Base-by-base conservation (phyloP, 169 alveolate genomes). In the Besnoitia besnoiti region DNA sequence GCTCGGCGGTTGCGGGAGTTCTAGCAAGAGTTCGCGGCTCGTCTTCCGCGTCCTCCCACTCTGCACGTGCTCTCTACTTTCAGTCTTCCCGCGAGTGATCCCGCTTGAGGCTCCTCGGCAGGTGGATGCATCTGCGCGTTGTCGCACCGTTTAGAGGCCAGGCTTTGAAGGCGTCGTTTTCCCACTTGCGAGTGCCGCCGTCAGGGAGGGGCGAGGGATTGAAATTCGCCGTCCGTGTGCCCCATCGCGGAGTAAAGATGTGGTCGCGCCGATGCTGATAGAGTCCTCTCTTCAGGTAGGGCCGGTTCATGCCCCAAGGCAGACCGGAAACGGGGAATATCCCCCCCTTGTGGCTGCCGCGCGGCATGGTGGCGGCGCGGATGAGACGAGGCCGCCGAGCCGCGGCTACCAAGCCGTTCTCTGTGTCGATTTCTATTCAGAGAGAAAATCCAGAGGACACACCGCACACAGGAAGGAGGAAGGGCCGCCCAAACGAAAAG, bases 301-400 rank as follows among this genome's bases (percentile, higher is more conserved):
- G 59, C 44, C 89, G 47, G 37, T 77, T 77, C 50, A 87, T 88
- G 33, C 94, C 94, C 90, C 91, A 84, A 27, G 85, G 33, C 27
- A 91, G 79, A n/a, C 94, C 94, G 10, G 87, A 61, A 33, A 91
- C 62, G 79, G 94, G 94, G 44, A 55, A 91, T 4, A 90, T 49
- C 49, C 93, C 93, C 35, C 93, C 93, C 42, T 84, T 33, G 89
- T 90, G 93, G 33, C 93, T 85, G 27, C 93, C 93, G 7, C 93
- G 40, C 3, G 93, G 93, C 93, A 90, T 90, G 33, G 73, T 55
- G 0, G 16, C 0, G n/a, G n/a, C n/a, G n/a, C n/a, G n/a, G n/a
- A n/a, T n/a, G n/a, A n/a, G n/a, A n/a, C n/a, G n/a, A n/a, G n/a
- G n/a, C n/a, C n/a, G n/a, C n/a, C n/a, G n/a, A n/a, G n/a, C n/a